Base-by-base conservation (phyloP, 805 yeast species). In the Suhomyces prunicola region DNA sequence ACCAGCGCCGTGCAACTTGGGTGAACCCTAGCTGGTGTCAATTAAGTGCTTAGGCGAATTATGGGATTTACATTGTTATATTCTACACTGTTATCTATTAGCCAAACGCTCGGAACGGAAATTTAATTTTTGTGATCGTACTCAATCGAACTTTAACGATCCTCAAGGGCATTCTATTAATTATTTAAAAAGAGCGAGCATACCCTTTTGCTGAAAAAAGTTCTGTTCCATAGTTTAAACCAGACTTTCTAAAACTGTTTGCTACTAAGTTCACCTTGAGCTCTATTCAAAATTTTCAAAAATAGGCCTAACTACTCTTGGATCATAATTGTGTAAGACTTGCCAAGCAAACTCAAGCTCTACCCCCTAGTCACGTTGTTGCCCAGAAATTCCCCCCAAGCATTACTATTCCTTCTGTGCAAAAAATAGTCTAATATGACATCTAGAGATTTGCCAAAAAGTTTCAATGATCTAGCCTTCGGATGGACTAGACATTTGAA, bases 401-500 rank as follows among this genome's bases (percentile, higher is more conserved):
- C 36, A 33, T 29, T 12, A 33, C 15, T 29, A 12, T 29, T 29
- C 33, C 33, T 12, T 0, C 10, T 27, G 12, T n/a, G 33, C 44
- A 10, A 19, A 42, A n/a, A 31, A 17, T 46, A 17, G 6, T 12
- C 7, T 7, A 46, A 15, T 22, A 59, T 59, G 62, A 41, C 61
- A 42, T 44, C 78, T 12, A 77, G 87, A 69, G 87, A 83, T 61
- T 57, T 83, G 42, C 86, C 87, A 7, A 66, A 62, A 41, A 68
- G 78, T 1, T 59, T 71, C 35, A 50, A 51, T 12, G 78, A 74
- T 12, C 54, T 78, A 8, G 57, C 71, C 39, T 60, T 68, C 13
- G 79, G 78, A 5, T 76, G 83, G 81, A 54, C 72, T 23, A 66
- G 69, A 4, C 70, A 76, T 52, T 70, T 76, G 4, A 62, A 60